Base-by-base conservation (phyloP, 768 basidiomycete genomes). In the Pleurotus eryngii region DNA sequence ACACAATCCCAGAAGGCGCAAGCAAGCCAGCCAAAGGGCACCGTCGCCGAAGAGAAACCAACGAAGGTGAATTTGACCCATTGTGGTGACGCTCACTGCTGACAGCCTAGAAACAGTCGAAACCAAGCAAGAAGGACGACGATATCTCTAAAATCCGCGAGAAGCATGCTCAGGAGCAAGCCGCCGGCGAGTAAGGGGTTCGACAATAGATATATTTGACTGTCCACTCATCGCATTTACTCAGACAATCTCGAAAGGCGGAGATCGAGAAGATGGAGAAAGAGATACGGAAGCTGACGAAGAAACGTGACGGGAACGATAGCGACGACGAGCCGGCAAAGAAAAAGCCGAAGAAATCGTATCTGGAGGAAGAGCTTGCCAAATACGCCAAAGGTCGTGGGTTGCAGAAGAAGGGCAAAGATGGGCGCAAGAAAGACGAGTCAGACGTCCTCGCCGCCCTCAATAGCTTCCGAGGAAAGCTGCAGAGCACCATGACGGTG, bases 241-340 rank as follows among this genome's bases (percentile, higher is more conserved):
- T 3, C 57, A 93, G 89, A 53, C 77, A 78, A 35, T 71, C 81
- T 9, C 88, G 90, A 18, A 82, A 87, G 65, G 76, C 83, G 5
- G 86, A 94, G 68, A 91, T 97, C 50, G 87, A 86, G 63, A 87
- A 82, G 64, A 91, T 98, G 86, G 92, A 98, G 70, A 85, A 84
- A 5, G 90, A 93, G 46, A 89, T 98, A 56, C 87, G 91, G 22
- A 87, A 83, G 60, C 82, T 96, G 5, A 77, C 83, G 26, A 84
- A 85, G 59, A 80, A 78, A 43, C 81, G 80, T 7, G 81, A 77
- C 24, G 82, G 77, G 1, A 75, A 76, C 12, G 79, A 78, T 22
- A 85, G 81, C 43, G 89, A 89, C 63, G 89, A 88, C 30, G 88
- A 92, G 45, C 78, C 70, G 14, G 67, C 81, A 15, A 79, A 66